Base-by-base conservation (phyloP, 73 alveolate genomes). In the Loxodes magnus region DNA sequence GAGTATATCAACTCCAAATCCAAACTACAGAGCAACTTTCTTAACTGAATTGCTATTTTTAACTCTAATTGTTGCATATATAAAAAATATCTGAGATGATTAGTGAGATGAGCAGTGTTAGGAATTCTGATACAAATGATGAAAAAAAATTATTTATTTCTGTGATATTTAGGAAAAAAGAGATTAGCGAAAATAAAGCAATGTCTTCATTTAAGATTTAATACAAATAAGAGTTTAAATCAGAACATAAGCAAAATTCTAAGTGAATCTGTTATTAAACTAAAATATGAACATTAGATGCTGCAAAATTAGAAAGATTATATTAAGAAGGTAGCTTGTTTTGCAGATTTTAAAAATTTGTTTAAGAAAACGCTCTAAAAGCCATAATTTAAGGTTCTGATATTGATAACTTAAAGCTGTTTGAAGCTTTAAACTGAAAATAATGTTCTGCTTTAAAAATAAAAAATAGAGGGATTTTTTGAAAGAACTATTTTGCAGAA, bases 391-490 rank as follows among this genome's bases (percentile, higher is more conserved):
- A 46, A 2, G 59, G 26, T 1, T 10, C 59, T 2, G 17, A n/a
- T 46, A 25, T 22, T 24, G 5, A 16, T n/a, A n/a, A 37, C n/a
- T 46, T 46, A 24, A 46, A 46, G 26, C 52, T 46, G 16, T 46
- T 37, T 24, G 36, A 12, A n/a, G 59, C 59, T 22, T 46, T 22
- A 46, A 46, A 16, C 27, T n/a, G 59, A 46, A 16, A 46, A 46
- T 24, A 14, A 12, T 10, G n/a, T 7, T 25, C 7, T 10, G 7
- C 17, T 46, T 14, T 25, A 46, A 46, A 10, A 37, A 12, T 46
- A 25, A 25, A 41, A 46, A 2, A 9, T n/a, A 24, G 7, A 46
- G 59, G 14, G 36, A 46, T 25, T 12, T 9, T 25, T 25, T 46
- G 2, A 46, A 46, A 46, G 59, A 41, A 46, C 51, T 46, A 9